phyloP scores from a whole-genome alignment of 768 basidiomycete species.

The Leucocoprinus birnbaumii region DNA sequence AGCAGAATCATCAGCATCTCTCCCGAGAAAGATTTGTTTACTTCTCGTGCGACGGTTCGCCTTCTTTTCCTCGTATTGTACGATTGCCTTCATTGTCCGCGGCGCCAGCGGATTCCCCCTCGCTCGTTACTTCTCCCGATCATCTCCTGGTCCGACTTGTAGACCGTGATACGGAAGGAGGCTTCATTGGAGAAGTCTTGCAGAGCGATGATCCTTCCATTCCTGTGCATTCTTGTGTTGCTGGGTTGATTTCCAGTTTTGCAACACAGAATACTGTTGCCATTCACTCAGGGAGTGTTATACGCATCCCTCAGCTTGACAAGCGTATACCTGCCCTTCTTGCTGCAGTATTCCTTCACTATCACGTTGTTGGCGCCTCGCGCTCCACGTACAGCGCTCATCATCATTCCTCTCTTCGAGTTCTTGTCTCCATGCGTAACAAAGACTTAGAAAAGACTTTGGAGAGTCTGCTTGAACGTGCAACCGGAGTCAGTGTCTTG shows the following conservation, averaged over 20 bases:
- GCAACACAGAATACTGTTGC: neutral
- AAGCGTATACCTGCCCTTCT: neutral
- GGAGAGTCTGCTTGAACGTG: neutral
- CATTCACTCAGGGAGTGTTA: neutral
- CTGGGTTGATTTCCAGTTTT: neutral
- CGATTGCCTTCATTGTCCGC: neutral
- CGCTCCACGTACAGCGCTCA: neutral
- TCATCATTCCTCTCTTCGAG: neutral
- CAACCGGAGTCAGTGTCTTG: neutral
- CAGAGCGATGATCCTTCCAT: neutral
- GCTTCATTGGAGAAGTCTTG: neutral
- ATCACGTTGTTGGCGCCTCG: neutral
- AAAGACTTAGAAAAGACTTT: neutral
- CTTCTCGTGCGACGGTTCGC: neutral
- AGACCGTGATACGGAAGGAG: neutral
- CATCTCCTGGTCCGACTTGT: neutral
- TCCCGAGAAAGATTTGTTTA: slow-evolving; percentile 6
- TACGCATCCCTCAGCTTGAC: neutral
- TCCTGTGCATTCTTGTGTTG: neutral
- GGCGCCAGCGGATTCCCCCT: neutral
- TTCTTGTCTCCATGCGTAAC: neutral
- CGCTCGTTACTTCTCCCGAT: neutral
- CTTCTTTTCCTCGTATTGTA: slow-evolving; percentile 3
- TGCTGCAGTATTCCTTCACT: neutral
- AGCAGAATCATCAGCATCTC: slow-evolving; percentile 10